phyloP scores from a whole-genome alignment of 2,329 filamentous ascomycete species.

The Albophoma yamanashiensis region DNA sequence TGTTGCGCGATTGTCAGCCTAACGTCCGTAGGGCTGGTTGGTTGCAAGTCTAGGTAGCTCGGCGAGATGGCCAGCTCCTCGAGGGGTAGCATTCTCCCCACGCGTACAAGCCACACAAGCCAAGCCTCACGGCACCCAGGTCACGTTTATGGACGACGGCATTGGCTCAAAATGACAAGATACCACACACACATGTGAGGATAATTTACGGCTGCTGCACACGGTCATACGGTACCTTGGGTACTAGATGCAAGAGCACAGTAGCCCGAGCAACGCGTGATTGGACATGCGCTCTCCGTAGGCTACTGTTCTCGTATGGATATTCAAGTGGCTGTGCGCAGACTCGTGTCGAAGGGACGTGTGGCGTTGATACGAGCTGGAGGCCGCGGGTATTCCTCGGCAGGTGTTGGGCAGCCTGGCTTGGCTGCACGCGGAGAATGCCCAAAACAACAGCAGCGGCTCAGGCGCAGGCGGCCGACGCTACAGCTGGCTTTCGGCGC shows the following conservation, averaged over 20 bases:
- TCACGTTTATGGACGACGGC: not conserved
- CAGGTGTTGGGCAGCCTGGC: not conserved
- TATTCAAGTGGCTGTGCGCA: not conserved
- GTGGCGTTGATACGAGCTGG: not conserved
- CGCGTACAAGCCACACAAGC: slow-evolving; percentile 7
- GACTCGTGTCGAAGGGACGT: not conserved
- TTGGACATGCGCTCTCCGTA: not conserved
- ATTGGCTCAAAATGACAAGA: not conserved
- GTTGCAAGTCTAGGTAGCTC: not conserved
- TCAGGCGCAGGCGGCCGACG: not conserved
- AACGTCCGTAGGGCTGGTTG: not conserved
- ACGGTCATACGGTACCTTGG: not conserved
- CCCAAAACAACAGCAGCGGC: not conserved
- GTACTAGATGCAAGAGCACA: not conserved
- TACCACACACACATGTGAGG: not conserved
- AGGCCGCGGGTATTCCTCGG: not conserved
- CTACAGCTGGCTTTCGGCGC: slow-evolving; percentile 1
- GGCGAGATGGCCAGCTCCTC: not conserved
- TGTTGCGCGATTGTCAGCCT: not conserved
- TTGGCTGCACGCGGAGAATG: not conserved
- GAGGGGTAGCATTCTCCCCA: slow-evolving; percentile 1
- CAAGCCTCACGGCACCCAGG: not conserved
- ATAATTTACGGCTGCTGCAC: not conserved
- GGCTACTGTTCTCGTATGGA: not conserved
- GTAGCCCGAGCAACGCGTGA: not conserved